Evolutionary conservation across 192 early-diverging fungal species (phyloP).

Genomic region (Phycomyces blakesleeanus): DNA sequence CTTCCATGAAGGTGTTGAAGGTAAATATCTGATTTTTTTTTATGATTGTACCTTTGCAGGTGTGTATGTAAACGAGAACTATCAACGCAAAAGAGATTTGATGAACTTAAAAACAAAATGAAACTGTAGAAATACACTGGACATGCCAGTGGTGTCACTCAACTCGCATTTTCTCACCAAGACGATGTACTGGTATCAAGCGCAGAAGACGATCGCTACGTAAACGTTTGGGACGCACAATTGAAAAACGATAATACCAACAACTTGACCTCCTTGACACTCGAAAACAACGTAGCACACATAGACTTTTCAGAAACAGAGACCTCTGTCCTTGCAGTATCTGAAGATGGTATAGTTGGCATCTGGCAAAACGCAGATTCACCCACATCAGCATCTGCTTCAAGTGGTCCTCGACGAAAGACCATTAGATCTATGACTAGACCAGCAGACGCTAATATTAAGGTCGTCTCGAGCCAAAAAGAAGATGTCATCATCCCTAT

Average conservation of each 20-base stretch:
- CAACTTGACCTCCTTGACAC: slow-evolving; percentile 42
- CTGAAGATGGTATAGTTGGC: slow-evolving; percentile 50
- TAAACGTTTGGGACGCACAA: slow-evolving; percentile 54
- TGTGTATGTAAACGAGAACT: neutral
- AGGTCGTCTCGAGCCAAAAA: slow-evolving; percentile 36
- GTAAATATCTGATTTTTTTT: neutral
- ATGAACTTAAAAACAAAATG: neutral
- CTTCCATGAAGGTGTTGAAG: slow-evolving; percentile 40
- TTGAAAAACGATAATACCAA: slow-evolving; percentile 34
- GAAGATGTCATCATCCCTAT: slow-evolving; percentile 41
- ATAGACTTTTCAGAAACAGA: slow-evolving; percentile 40
- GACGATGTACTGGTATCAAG: slow-evolving; percentile 46
- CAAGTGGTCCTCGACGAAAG: slow-evolving; percentile 33
- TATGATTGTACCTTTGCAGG: no score
- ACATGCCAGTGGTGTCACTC: slow-evolving; percentile 46
- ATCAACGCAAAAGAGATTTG: neutral
- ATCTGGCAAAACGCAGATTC: slow-evolving; percentile 47
- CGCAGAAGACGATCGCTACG: slow-evolving; percentile 50
- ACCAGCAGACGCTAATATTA: slow-evolving; percentile 41
- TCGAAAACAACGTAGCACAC: slow-evolving; percentile 45
- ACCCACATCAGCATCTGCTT: slow-evolving; percentile 24
- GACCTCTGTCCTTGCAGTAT: slow-evolving; percentile 45
- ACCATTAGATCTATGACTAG: slow-evolving; percentile 44
- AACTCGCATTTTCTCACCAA: slow-evolving; percentile 41
- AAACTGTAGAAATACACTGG: slow-evolving; percentile 43